Evolutionary conservation across 371 early-diverging fungal species (phyloP), one percentile per base, ranked within the genome.

Genomic region (Haplosporangium sp.): DNA sequence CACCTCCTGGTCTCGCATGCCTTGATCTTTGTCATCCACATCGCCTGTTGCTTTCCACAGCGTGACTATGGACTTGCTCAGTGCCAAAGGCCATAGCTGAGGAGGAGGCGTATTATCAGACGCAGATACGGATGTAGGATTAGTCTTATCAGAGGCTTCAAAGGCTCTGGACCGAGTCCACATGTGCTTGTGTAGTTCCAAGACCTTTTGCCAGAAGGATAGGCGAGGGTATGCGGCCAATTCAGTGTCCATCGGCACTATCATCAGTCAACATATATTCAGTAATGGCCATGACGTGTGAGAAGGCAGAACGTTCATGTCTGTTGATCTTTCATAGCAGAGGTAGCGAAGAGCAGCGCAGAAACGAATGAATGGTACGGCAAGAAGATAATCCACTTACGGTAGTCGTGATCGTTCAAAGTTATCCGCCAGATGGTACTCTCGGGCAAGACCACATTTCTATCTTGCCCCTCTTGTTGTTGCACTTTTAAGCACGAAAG

Each of bases 341-440:
- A 55, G 37, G 55, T 29, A 55, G 8, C 37, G 55, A 6, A 42
- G 18, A 14, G 12, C 10, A 38, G 7, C 1, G 5, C n/a, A 14
- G 14, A 57, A 42, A 18, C n/a, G n/a, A 57, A 40, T 10, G 18
- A 12, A 18, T 12, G 43, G 13, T 36, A 37, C 6, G 1, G 40
- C 21, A 12, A 59, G 37, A 4, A 59, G 20, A 29, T 5, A 13
- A 59, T 23, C 16, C 8, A 60, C 65, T 45, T 74, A 69, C 75
- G 54, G 43, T 64, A 60, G 54, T 74, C 75, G 29, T 74, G 69
- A 20, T 69, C 58, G 59, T 74, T 74, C 62, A 69, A 55, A n/a
- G 69, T 64, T 50, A 74, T 61, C 16, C 75, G 61, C 75, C 75
- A 74, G 12, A 64, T 54, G 7, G 69, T 60, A 4, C 47, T 54